These are phyloP conservation scores for Diplodia sapinea DNA, from an alignment of 2,329 filamentous ascomycete species.

Conservation along the genomic window DNA sequence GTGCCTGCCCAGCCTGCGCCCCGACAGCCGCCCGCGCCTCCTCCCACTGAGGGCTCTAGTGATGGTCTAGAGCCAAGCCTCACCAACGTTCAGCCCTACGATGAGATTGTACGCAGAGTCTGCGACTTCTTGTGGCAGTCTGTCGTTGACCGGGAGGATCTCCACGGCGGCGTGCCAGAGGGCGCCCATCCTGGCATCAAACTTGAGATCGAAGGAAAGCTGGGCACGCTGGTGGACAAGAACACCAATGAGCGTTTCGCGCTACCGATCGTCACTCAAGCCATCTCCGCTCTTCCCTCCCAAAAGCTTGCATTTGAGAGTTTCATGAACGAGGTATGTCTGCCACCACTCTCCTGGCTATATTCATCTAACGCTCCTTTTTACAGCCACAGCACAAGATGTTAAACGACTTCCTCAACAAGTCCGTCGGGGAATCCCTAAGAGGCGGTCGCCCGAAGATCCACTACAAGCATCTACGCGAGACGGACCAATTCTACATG, in stretches of 20 bases:
- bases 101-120: conserved; percentile 76
- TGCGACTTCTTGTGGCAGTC: conserved; percentile 80
- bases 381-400: conserved; percentile 75
- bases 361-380: background rate
- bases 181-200: conserved; percentile 59
- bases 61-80: conserved; percentile 64
- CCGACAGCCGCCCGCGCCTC: conserved; percentile 30
- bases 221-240: conserved; percentile 80
- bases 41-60: conserved; percentile 30
- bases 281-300: conserved; percentile 47
- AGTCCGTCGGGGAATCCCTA: conserved; percentile 61
- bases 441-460: conserved; percentile 64
- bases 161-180: conserved; percentile 38
- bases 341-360: background rate
- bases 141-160: conserved; percentile 70
- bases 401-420: conserved; percentile 86
- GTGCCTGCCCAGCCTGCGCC: conserved; percentile 27
- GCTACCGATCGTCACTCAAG: conserved; percentile 72
- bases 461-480: conserved; percentile 79
- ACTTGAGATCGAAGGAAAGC: conserved; percentile 94
- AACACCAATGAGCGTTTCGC: conserved; percentile 72
- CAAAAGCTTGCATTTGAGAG: conserved; percentile 74
- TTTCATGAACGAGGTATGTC: conserved; percentile 67
- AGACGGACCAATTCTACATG: conserved; percentile 79
- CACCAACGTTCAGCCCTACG: conserved; percentile 71